Evolutionary conservation across 2,329 filamentous ascomycete species (phyloP).

Genomic region (Colletotrichum incanum): DNA sequence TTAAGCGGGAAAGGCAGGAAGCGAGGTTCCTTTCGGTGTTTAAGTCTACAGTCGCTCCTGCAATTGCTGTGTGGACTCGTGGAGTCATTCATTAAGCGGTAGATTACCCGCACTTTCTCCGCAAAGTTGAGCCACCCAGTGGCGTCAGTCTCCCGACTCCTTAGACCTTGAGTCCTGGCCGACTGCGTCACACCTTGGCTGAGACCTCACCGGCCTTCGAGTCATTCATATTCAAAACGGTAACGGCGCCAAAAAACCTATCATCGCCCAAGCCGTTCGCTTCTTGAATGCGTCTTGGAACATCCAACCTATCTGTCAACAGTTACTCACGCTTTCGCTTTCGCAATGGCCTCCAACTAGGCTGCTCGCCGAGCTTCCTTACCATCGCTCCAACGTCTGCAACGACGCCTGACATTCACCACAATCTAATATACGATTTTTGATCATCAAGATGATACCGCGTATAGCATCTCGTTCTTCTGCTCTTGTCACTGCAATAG

Average conservation of each 20-base stretch:
- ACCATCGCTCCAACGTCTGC: neutral
- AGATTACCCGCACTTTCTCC: conserved; percentile 40
- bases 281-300: neutral
- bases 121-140: conserved; percentile 33
- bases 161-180: conserved; percentile 8
- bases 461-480: conserved; percentile 37
- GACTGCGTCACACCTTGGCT: conserved; percentile 37
- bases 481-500: conserved; percentile 33
- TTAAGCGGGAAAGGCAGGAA: neutral
- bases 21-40: neutral
- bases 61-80: conserved; percentile 1
- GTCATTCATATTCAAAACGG: conserved; percentile 11
- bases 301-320: neutral
- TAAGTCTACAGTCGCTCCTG: neutral
- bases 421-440: conserved; percentile 1
- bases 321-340: neutral
- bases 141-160: neutral
- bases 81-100: conserved; percentile 17
- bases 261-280: neutral
- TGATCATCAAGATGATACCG: conserved; percentile 41
- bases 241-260: conserved; percentile 23
- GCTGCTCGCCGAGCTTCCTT: conserved; percentile 13
- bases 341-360: conserved; percentile 36
- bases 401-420: conserved; percentile 13
- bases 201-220: conserved; percentile 33